Conservation (phyloP, 2,329 filamentous ascomycete species). For the Aspergillus sp. region DNA sequence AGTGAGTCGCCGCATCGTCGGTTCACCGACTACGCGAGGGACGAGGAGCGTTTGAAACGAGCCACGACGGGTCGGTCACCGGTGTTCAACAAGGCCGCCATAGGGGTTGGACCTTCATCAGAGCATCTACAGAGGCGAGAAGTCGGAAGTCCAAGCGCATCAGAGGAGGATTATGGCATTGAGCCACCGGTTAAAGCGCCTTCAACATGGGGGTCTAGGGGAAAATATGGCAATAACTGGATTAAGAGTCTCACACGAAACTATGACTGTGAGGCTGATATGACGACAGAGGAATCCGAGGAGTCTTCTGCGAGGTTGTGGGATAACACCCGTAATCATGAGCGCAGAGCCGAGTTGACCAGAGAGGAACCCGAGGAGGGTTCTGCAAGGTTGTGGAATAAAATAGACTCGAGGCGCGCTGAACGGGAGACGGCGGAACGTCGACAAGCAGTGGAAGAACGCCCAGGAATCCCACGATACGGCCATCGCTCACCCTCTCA, state of each 20-base stretch:
- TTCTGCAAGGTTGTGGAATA: slow-evolving; percentile 21
- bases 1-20: slow-evolving; percentile 36
- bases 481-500: slow-evolving; percentile 13
- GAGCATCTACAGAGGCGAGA: slow-evolving; percentile 40
- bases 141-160: slow-evolving; percentile 20
- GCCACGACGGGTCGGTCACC: slow-evolving; percentile 40
- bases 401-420: slow-evolving; percentile 28
- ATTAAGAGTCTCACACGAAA: slow-evolving; percentile 31
- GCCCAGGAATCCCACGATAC: slow-evolving; percentile 17
- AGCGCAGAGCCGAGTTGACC: slow-evolving; percentile 13
- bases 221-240: slow-evolving; percentile 35
- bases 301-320: slow-evolving; percentile 6
- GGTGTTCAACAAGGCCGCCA: slow-evolving; percentile 38
- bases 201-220: slow-evolving; percentile 37
- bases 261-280: slow-evolving; percentile 19
- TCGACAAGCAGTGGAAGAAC: slow-evolving; percentile 23
- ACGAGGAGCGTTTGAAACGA: slow-evolving; percentile 40
- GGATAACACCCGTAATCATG: neutral
- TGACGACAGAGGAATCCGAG: slow-evolving; percentile 18
- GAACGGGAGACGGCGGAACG: slow-evolving; percentile 23
- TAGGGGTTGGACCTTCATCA: slow-evolving; percentile 30
- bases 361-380: slow-evolving; percentile 17
- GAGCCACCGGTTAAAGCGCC: slow-evolving; percentile 39
- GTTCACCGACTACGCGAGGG: slow-evolving; percentile 35
- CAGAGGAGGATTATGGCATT: slow-evolving; percentile 23